These are phyloP conservation scores for Fusarium nanum DNA, from an alignment of 2,329 filamentous ascomycete species.

Conservation along the genomic window DNA sequence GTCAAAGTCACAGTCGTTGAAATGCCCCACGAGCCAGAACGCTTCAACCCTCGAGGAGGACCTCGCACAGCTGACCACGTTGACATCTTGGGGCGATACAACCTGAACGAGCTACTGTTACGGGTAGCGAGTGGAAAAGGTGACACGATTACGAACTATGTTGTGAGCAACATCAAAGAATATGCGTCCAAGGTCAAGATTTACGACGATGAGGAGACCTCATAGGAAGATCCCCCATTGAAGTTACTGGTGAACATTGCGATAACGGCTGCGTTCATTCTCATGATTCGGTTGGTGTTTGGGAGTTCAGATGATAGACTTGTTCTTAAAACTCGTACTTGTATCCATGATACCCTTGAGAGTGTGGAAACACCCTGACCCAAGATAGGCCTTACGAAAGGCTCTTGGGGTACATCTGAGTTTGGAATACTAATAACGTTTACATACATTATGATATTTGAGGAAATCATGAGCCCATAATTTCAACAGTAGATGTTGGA, in stretches of 20 bases:
- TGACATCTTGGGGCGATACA: slow-evolving; percentile 90
- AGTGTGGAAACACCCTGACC: slow-evolving; percentile 23
- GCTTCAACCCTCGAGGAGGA: slow-evolving; percentile 84
- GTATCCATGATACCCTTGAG: slow-evolving; percentile 37
- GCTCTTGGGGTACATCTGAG: not conserved
- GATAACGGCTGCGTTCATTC: slow-evolving; percentile 17
- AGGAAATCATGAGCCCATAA: not conserved
- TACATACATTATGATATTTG: not conserved
- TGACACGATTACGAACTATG: slow-evolving; percentile 78
- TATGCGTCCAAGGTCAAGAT: slow-evolving; percentile 89
- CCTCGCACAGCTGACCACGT: slow-evolving; percentile 88
- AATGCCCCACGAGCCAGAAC: slow-evolving; percentile 96
- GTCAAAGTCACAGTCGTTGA: slow-evolving; percentile 87
- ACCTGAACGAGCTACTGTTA: slow-evolving; percentile 90
- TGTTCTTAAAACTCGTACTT: slow-evolving; percentile 25
- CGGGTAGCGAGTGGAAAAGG: slow-evolving; percentile 88
- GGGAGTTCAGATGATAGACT: slow-evolving; percentile 28
- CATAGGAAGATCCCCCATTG: slow-evolving; percentile 34
- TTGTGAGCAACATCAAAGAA: slow-evolving; percentile 83
- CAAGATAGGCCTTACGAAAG: slow-evolving; percentile 17
- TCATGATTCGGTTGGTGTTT: slow-evolving; percentile 45
- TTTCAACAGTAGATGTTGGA: not conserved
- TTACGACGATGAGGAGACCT: slow-evolving; percentile 68
- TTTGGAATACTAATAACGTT: not conserved
- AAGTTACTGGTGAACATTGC: not conserved